Evolutionary conservation across 2,329 filamentous ascomycete genomes (phyloP), one percentile per base, ranked within the genome.

Genomic region (Ustulina deusta): DNA sequence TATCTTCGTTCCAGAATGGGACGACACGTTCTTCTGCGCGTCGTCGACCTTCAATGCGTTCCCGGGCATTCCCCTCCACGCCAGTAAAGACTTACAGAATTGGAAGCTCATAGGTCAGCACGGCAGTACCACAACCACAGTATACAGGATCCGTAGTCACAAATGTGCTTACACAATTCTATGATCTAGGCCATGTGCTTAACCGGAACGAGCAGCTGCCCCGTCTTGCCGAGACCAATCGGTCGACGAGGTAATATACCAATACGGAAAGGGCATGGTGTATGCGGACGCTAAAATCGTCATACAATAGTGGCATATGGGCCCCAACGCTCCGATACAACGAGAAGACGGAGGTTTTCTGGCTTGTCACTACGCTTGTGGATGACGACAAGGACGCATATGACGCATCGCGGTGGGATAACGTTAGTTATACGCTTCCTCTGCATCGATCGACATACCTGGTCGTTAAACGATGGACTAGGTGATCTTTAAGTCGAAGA

Each of bases 241-340:
- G 74, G 55, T 76, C 74, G 17, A 77, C 66, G 40, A 76, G 68
- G 74, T 74, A 58, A 36, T 29, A 38, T 6, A 17, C 11, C 6
- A 6, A 66, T 49, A 34, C 17, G 36, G 57, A 44, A 38, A n/a
- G n/a, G n/a, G n/a, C n/a, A 36, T 55, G 36, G 34, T 54, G 1
- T 9, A 17, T 22, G 25, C 32, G 7, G 17, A 29, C 11, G 32
- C 51, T 63, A n/a, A 68, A 1, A 32, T 13, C 4, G 4, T 6
- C 13, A 15, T 22, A 7, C 40, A 61, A 15, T 32, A 79, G 79
- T 22, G 82, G 82, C 0, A 82, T 84, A 49, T 87, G 83, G 78
- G 85, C 85, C 0, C 79, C 84, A 0, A 84, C 83, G 0, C 71
- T 86, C 0, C 75, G 82, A 6, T 81, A 83, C 32, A 79, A 81